Evolutionary conservation across 352 stramenopile genomes (phyloP), one percentile per base, ranked within the genome.

Genomic region (Globisporangium heterothallicum): DNA sequence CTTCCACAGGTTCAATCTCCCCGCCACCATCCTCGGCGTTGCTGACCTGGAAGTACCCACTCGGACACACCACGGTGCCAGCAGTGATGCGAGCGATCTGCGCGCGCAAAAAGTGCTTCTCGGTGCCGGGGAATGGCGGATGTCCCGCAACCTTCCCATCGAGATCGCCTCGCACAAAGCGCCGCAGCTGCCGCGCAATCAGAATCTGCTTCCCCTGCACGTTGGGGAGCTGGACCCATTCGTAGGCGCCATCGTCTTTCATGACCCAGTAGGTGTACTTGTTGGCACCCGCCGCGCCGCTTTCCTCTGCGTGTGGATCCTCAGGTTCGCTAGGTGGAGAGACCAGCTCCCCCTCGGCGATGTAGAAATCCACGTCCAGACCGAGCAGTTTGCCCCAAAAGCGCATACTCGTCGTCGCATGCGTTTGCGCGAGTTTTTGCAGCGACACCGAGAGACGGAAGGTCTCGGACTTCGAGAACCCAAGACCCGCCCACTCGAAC

Each of bases 191-290:
- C 22, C 88, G 66, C 6, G 86, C 80, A 5, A 68, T 72, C 13
- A 92, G 58, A 47, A 97, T 87, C 40, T 96, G 84, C 2, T 86
- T 73, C 13, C 73, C 66, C 10, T 59, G 78, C 8, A 96, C 83
- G 24, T 66, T 78, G 6, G 86, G 86, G 22, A 97, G 61, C 49
- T 92, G 77, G 4, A 78, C 64, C 90, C 88, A 97, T 41, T 84
- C 59, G 59, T 89, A 92, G 35, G 36, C 51, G n/a, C 78, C 76
- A 38, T 90, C 67, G 60, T 89, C 82, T 52, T 84, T 83, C 77
- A 91, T 84, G 3, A 82, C 85, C 84, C 84, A 97, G 62, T 96
- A 97, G 12, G 85, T 95, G 55, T 86, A 88, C 53, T 92, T 92
- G 66, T 97, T 97, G 26, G 59, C 72, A 4, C 89, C 89, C 13